phyloP scores from a whole-genome alignment of 2,329 filamentous ascomycete species.

The Emergomyces africanus region DNA sequence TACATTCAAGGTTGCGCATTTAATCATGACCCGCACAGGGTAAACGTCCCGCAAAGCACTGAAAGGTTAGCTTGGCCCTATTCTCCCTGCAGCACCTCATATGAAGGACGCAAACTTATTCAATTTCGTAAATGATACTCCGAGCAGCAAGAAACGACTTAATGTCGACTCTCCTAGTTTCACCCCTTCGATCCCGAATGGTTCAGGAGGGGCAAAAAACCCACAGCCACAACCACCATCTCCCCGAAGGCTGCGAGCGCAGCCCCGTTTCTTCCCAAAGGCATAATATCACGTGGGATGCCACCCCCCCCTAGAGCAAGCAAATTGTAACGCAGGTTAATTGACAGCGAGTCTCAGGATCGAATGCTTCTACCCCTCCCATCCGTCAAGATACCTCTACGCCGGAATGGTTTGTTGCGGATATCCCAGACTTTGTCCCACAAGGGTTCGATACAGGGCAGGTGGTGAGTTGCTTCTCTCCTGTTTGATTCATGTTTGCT shows the following conservation, averaged over 20 bases:
- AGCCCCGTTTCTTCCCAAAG: slow-evolving; percentile 43
- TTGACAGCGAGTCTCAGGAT: slow-evolving; percentile 19
- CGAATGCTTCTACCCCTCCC: slow-evolving; percentile 28
- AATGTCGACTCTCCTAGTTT: slow-evolving; percentile 97
- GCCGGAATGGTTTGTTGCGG: slow-evolving; percentile 33
- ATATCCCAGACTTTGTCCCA: slow-evolving; percentile 40
- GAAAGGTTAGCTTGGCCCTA: slow-evolving; percentile 25
- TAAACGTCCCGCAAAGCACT: slow-evolving; percentile 28
- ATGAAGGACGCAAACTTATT: neutral
- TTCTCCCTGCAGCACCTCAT: neutral
- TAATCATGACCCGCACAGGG: slow-evolving; percentile 67
- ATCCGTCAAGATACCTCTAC: slow-evolving; percentile 27
- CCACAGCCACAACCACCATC: slow-evolving; percentile 51
- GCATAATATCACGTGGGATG: slow-evolving; percentile 20
- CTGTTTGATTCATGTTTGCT: neutral
- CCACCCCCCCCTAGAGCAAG: slow-evolving; percentile 2
- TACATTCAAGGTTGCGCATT: slow-evolving; percentile 56
- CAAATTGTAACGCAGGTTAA: neutral
- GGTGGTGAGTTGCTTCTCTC: slow-evolving; percentile 29
- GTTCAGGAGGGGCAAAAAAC: slow-evolving; percentile 43
- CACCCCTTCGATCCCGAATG: slow-evolving; percentile 49
- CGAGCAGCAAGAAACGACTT: slow-evolving; percentile 50
- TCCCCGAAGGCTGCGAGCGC: slow-evolving; percentile 85
- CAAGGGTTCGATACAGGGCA: slow-evolving; percentile 31
- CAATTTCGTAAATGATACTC: neutral